A percentile compares a stretch with the other conserved stretches of the same genome.
These are phyloP conservation scores for Ganoderma lucidum DNA, from an alignment of 1,284 basidiomycete genomes.

Conservation along the genomic window DNA sequence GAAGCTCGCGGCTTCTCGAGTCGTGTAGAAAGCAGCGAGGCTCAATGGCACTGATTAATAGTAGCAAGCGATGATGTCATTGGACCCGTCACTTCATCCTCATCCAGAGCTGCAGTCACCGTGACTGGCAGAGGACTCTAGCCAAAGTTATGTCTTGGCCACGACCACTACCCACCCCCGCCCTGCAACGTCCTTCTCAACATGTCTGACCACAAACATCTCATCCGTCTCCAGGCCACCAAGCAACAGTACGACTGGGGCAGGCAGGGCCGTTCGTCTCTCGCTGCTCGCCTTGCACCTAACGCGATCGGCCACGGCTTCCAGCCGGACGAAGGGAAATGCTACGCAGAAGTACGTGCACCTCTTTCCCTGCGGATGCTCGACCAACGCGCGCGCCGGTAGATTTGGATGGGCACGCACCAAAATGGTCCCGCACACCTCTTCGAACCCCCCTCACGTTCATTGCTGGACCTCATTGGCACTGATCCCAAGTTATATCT, in stretches of 20 bases:
- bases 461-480: constrained; percentile 66
- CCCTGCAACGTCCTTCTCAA: background rate
- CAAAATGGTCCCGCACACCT: constrained; percentile 36
- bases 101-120: too few relatives aligned
- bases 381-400: background rate
- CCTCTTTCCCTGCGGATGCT: background rate
- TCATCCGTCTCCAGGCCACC: constrained; percentile 67
- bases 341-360: constrained; percentile 66
- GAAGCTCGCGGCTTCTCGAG: background rate
- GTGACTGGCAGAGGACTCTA: background rate
- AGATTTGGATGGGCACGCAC: constrained; percentile 99
- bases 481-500: constrained; percentile 68
- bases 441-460: constrained; percentile 79
- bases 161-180: background rate
- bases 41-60: too few relatives aligned
- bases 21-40: too few relatives aligned
- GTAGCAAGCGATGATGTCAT: constrained; percentile 10
- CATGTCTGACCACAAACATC: constrained; percentile 22
- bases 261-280: constrained; percentile 63
- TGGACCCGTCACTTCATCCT: constrained; percentile 1
- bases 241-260: constrained; percentile 80
- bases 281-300: constrained; percentile 60
- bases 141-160: background rate
- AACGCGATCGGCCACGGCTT: constrained; percentile 53
- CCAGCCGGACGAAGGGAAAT: constrained; percentile 55